Conservation (phyloP, 345 rosid species). For the Populus alba region DNA sequence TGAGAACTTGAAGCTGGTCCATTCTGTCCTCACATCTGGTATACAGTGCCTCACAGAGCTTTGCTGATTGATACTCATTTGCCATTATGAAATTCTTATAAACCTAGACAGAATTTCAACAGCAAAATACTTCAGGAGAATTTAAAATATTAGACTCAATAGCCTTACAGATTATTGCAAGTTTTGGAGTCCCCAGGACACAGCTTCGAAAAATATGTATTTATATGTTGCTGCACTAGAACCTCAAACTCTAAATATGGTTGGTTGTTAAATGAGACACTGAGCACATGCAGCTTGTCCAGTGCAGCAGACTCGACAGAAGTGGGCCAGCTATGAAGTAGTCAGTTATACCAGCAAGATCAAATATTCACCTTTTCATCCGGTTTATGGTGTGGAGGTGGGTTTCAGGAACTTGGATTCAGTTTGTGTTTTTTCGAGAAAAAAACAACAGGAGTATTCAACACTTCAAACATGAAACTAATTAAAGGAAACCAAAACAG, state of each 20-base stretch:
- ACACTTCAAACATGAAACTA: neutral
- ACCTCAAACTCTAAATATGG: neutral
- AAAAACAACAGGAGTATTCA: neutral
- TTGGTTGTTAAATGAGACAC: neutral
- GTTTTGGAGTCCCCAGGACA: neutral
- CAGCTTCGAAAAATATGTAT: neutral
- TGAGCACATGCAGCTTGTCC: neutral
- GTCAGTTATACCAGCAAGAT: neutral
- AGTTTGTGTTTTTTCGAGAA: neutral
- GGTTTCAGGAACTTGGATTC: neutral
- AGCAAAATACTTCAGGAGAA: neutral
- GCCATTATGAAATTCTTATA: conserved; percentile 62
- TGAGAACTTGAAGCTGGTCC: conserved; percentile 98
- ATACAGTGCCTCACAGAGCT: conserved; percentile 78
- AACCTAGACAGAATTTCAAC: conserved; percentile 47
- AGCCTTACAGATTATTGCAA: neutral
- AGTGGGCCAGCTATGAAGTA: neutral
- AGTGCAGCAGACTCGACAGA: neutral
- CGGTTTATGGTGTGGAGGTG: neutral
- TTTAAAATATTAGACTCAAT: neutral
- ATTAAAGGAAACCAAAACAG: neutral
- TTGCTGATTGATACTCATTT: conserved; percentile 79
- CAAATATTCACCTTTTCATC: neutral
- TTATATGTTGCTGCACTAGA: neutral
- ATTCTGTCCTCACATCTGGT: conserved; percentile 86